phyloP scores from a whole-genome alignment of 768 basidiomycete species.

The Russula virescens region DNA sequence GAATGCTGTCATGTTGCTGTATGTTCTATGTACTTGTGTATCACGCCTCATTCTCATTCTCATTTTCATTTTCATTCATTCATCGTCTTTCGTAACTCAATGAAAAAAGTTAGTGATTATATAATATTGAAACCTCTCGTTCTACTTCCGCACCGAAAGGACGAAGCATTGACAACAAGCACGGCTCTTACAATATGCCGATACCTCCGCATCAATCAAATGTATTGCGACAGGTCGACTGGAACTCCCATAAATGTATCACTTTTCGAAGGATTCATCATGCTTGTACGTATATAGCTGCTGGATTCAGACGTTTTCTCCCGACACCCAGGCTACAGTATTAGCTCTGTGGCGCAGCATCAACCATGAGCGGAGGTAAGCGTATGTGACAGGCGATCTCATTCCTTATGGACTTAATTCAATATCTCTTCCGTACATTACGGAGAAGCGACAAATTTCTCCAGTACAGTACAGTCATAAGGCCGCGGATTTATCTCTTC shows the following conservation, averaged over 20 bases:
- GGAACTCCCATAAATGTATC: no score
- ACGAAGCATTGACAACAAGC: no score
- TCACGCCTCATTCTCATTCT: neutral
- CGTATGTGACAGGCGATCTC: neutral
- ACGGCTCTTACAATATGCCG: no score
- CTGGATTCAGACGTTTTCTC: no score
- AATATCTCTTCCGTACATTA: neutral
- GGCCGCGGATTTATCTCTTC: constrained; percentile 1
- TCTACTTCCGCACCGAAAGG: no score
- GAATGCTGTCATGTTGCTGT: constrained; percentile 12
- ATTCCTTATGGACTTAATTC: neutral
- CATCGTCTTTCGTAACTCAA: neutral
- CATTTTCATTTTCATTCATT: neutral
- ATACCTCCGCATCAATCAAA: no score
- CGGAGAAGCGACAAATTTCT: neutral
- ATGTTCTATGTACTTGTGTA: constrained; percentile 16
- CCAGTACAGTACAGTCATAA: neutral
- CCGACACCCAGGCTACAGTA: no score
- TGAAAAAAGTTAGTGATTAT: neutral
- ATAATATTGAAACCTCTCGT: neutral
- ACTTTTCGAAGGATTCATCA: no score
- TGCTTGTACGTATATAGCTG: neutral
- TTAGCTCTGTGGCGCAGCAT: no score
- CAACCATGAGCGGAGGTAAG: no score
- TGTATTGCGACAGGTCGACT: no score